A percentile compares a stretch with the other conserved stretches of the same genome.
Conservation (phyloP, 352 stramenopile species). For the Phytophthora lateralis region DNA sequence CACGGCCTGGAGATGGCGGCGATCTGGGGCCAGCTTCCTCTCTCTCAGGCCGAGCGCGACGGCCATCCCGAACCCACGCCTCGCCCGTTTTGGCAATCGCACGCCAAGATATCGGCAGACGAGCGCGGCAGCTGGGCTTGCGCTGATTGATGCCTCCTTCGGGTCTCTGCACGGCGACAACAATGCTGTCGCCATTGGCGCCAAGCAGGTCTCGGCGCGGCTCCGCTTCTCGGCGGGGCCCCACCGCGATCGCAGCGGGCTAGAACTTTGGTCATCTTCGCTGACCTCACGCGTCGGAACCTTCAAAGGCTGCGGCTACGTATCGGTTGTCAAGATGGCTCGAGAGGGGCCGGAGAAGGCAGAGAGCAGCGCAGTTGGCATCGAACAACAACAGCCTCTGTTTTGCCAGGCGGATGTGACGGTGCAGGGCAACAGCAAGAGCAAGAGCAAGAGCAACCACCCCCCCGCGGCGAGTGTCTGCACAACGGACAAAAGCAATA, state of each 20-base stretch:
- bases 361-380: conserved; percentile 30
- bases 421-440: background rate
- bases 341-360: conserved; percentile 8
- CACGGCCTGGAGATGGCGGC: background rate
- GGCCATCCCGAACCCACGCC: conserved; percentile 25
- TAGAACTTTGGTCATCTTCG: no score
- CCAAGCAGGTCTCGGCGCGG: background rate
- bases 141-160: no score
- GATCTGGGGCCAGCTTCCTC: background rate
- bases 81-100: conserved; percentile 33
- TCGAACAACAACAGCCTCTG: conserved; percentile 28
- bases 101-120: conserved; percentile 30
- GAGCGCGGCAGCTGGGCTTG: conserved; percentile 8
- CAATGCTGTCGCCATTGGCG: background rate
- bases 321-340: background rate
- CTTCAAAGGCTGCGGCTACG: no score
- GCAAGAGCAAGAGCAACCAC: no score
- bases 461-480: background rate
- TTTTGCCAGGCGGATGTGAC: background rate
- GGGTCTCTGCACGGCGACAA: background rate
- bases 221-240: background rate
- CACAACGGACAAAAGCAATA: conserved; percentile 1
- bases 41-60: background rate
- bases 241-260: no score
- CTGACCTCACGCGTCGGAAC: no score